These are phyloP conservation scores for Wickerhamomyces kurtzmanii DNA, from an alignment of 805 yeast genomes.

Conservation along the genomic window DNA sequence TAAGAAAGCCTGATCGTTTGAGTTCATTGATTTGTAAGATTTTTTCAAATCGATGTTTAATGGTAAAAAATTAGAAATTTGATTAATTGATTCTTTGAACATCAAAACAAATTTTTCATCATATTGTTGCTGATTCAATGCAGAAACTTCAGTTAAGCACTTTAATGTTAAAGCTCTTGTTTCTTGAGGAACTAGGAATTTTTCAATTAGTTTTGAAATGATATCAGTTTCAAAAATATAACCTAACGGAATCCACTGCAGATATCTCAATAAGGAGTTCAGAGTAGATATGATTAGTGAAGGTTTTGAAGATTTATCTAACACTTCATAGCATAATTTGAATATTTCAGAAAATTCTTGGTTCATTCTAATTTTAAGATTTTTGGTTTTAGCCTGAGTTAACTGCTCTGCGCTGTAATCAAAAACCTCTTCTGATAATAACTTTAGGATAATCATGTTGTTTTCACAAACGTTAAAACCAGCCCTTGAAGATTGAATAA, in stretches of 20 bases:
- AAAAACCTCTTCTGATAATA: conserved; percentile 91
- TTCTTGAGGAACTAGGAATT: conserved; percentile 68
- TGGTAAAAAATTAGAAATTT: conserved; percentile 61
- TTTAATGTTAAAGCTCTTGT: conserved; percentile 81
- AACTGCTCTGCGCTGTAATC: conserved; percentile 93
- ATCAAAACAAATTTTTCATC: conserved; percentile 52
- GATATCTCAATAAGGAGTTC: conserved; percentile 70
- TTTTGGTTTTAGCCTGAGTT: conserved; percentile 90
- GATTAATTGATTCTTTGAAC: conserved; percentile 68
- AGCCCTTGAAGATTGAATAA: conserved; percentile 74
- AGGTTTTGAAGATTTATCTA: conserved; percentile 82
- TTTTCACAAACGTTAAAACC: conserved; percentile 94
- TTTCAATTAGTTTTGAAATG: conserved; percentile 58
- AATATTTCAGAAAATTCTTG: conserved; percentile 90
- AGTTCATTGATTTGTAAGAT: conserved; percentile 64
- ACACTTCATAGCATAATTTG: conserved; percentile 85
- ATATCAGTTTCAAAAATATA: conserved; percentile 85
- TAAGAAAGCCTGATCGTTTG: conserved; percentile 85
- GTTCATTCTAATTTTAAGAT: conserved; percentile 73
- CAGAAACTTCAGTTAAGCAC: conserved; percentile 86
- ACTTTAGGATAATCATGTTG: conserved; percentile 85
- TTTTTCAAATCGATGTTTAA: conserved; percentile 58
- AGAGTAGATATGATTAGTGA: conserved; percentile 79
- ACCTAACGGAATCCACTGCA: conserved; percentile 91
- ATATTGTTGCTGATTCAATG: conserved; percentile 46